A percentile compares a stretch with the other conserved stretches of the same genome.
Evolutionary conservation across 2,329 filamentous ascomycete genomes (phyloP).

Genomic region (Aspergillus unguis): DNA sequence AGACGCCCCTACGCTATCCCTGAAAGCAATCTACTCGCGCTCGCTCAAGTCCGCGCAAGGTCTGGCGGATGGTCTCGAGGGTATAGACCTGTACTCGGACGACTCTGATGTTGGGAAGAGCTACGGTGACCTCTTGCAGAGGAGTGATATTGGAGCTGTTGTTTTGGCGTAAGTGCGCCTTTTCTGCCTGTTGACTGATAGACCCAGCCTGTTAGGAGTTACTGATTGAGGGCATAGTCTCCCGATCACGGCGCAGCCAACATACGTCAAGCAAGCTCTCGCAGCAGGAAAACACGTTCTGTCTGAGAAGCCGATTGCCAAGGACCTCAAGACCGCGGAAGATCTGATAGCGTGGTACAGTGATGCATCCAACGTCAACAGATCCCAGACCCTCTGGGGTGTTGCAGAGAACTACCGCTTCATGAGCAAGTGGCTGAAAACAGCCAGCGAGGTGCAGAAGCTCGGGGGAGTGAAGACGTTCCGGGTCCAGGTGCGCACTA

Average conservation of each 20-base stretch:
- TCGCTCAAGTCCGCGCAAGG: conserved; percentile 52
- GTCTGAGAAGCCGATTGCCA: conserved; percentile 57
- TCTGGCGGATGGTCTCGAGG: conserved; percentile 31
- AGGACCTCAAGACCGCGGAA: conserved; percentile 51
- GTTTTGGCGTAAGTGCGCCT: conserved; percentile 46
- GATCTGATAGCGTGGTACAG: conserved; percentile 53
- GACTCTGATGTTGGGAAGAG: conserved; percentile 47
- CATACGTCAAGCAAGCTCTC: conserved; percentile 49
- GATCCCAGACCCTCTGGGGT: conserved; percentile 41
- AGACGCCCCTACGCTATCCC: conserved; percentile 41
- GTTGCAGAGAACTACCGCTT: conserved; percentile 60
- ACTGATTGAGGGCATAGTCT: conserved; percentile 34
- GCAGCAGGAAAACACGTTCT: conserved; percentile 55
- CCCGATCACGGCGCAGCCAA: conserved; percentile 53
- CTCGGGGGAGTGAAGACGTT: conserved; percentile 52
- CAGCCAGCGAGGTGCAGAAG: conserved; percentile 43
- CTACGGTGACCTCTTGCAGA: conserved; percentile 47
- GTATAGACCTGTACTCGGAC: conserved; percentile 55
- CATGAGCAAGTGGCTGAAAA: conserved; percentile 47
- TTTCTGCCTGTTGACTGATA: not conserved
- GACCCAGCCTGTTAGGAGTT: not conserved
- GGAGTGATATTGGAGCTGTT: conserved; percentile 50
- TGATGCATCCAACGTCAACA: conserved; percentile 41
- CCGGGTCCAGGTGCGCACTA: conserved; percentile 44
- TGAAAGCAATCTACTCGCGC: conserved; percentile 60